Base-by-base conservation (phyloP, 257 asterid species). In the Orobanche coerulescens region DNA sequence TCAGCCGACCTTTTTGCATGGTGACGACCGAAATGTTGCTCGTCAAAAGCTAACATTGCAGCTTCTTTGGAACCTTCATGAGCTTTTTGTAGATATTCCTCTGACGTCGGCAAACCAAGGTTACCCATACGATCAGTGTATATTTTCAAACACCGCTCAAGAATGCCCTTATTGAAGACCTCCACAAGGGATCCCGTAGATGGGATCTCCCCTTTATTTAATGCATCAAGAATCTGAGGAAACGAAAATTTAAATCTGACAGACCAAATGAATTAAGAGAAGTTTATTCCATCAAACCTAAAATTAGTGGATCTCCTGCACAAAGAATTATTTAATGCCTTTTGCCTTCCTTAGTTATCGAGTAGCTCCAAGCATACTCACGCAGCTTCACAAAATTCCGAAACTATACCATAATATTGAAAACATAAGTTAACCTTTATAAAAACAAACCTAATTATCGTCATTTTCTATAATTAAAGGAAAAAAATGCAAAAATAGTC, bases 191-290 rank as follows among this genome's bases (percentile, higher is more conserved):
- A 89, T 36, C 97, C 99, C 20, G 96, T 89, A 19, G 99, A 78
- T 53, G 99, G 97, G 75, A 93, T 93, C 74, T 93, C 99, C 73
- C 96, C 99, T 82, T 89, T 83, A 74, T 93, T 93, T 77, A 93
- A 84, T 74, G 97, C 95, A 50, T 89, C 96, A 3, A 93, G 95
- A 67, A 93, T 89, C 99, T 93, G 82, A 71, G 67, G 18, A 18
- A 46, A 68, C 2, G 52, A 56, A 61, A 64, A 66, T 56, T 58
- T 51, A 63, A 40, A 43, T 39, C 25, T 43, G 50, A 30, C 31
- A 52, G 44, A 37, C 30, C 63, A 14, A n/a, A 58, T 23, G 22
- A 61, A 60, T 49, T 40, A 1, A 22, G 36, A 70, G 47, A 49
- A 58, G 42, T 34, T 33, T 44, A 43, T 25, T 15, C 24, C 52